Conservation (phyloP, 495 filamentous ascomycete species). For the Tuber aestivum region DNA sequence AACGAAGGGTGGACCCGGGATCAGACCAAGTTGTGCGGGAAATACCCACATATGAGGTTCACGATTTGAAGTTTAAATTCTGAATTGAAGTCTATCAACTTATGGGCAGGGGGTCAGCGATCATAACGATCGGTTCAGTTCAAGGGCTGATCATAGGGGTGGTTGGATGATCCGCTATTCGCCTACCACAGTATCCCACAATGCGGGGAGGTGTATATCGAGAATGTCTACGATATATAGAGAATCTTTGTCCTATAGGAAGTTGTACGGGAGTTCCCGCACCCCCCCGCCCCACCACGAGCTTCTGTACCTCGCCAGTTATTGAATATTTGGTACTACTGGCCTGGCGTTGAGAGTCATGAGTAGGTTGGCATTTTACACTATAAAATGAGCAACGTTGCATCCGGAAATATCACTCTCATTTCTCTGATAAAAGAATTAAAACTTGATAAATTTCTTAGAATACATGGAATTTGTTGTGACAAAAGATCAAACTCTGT, state of each 20-base stretch:
- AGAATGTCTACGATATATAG: not conserved
- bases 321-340: not conserved
- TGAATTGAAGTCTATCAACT: not conserved
- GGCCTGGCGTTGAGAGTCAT: too few species aligned
- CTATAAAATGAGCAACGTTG: too few species aligned
- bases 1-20: not conserved
- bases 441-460: too few species aligned
- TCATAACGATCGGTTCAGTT: not conserved
- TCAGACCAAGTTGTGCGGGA: not conserved
- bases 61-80: not conserved
- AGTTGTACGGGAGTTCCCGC: not conserved
- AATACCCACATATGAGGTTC: not conserved
- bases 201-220: not conserved
- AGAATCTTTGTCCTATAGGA: not conserved
- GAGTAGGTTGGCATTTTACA: too few species aligned
- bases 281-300: not conserved
- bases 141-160: not conserved
- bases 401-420: too few species aligned
- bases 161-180: not conserved
- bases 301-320: not conserved
- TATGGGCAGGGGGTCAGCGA: not conserved
- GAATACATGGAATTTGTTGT: too few species aligned
- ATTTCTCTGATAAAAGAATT: too few species aligned
- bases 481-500: too few species aligned
- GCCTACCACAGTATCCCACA: not conserved